Percentiles rank a stretch among this genome's conserved stretches.
Evolutionary conservation across 768 basidiomycete species (phyloP).

Genomic region (Agrocybe chaxingu): DNA sequence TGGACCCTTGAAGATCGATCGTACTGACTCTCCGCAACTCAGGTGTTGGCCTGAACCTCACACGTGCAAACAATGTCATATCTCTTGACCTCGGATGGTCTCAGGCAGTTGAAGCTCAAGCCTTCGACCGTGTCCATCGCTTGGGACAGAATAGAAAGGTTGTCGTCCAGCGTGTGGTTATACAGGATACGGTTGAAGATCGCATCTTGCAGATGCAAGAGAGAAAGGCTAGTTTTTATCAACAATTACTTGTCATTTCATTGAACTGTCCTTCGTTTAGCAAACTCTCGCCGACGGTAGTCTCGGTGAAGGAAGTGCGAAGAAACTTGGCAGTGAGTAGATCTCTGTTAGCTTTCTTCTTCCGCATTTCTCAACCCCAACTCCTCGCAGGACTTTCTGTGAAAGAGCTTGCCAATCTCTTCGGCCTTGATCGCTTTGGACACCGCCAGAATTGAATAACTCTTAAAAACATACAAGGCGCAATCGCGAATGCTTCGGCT

Average conservation of each 20-base stretch:
- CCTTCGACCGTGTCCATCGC: constrained; percentile 58
- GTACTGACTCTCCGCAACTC: neutral
- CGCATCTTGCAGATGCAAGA: constrained; percentile 65
- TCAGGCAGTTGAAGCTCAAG: constrained; percentile 58
- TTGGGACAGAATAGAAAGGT: constrained; percentile 54
- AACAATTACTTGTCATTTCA: too few species aligned
- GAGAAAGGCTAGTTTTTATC: constrained; percentile 41
- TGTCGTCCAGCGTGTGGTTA: constrained; percentile 53
- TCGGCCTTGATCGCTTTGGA: too few species aligned
- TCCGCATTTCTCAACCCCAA: neutral
- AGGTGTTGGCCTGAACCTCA: constrained; percentile 57
- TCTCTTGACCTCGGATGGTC: constrained; percentile 65
- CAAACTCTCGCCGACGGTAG: constrained; percentile 58
- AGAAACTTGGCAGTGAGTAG: constrained; percentile 53
- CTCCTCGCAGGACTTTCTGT: constrained; percentile 37
- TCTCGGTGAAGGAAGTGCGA: constrained; percentile 58
- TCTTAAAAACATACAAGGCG: too few species aligned
- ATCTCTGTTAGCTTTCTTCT: neutral
- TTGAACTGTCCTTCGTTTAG: constrained; percentile 14
- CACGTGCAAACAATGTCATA: constrained; percentile 62
- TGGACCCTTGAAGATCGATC: neutral
- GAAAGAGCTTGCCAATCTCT: constrained; percentile 35
- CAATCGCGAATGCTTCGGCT: too few species aligned
- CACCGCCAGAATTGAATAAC: too few species aligned
- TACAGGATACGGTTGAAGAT: constrained; percentile 62